Conservation (phyloP, 768 basidiomycete genomes). For the Xerocomellus intermedius region DNA sequence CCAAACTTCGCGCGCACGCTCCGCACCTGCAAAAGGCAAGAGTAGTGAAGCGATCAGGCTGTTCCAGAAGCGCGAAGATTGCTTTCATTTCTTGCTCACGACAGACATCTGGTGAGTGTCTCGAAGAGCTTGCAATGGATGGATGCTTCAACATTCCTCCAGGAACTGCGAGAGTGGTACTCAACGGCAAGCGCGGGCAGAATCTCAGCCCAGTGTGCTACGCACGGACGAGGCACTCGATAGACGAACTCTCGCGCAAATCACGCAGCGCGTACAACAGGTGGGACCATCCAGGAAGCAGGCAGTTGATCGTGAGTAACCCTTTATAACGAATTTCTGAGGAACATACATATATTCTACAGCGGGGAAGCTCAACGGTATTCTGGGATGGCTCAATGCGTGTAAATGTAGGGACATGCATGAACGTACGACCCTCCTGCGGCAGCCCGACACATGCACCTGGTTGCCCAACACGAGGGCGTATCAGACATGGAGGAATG, state of each 20-base stretch:
- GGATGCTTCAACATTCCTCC: not conserved
- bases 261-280: not conserved
- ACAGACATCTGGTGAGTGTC: not conserved
- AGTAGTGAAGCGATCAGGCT: conserved; percentile 1
- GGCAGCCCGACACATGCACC: conserved; percentile 3
- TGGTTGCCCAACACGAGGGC: conserved; percentile 1
- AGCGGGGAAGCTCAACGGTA: not conserved
- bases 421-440: not conserved
- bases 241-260: not conserved
- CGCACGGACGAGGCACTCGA: not conserved
- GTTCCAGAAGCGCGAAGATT: not conserved
- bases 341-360: too few relatives aligned
- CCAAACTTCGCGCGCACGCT: not conserved
- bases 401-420: not conserved
- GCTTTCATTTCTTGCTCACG: conserved; percentile 7
- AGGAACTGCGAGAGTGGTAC: conserved; percentile 1
- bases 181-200: not conserved
- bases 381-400: conserved; percentile 1
- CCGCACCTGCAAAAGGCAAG: not conserved
- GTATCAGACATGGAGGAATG: not conserved
- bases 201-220: not conserved
- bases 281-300: not conserved
- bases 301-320: not conserved
- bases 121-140: not conserved
- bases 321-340: not conserved